Base-by-base conservation (phyloP, 2,329 filamentous ascomycete species). In the Fusarium sp. region DNA sequence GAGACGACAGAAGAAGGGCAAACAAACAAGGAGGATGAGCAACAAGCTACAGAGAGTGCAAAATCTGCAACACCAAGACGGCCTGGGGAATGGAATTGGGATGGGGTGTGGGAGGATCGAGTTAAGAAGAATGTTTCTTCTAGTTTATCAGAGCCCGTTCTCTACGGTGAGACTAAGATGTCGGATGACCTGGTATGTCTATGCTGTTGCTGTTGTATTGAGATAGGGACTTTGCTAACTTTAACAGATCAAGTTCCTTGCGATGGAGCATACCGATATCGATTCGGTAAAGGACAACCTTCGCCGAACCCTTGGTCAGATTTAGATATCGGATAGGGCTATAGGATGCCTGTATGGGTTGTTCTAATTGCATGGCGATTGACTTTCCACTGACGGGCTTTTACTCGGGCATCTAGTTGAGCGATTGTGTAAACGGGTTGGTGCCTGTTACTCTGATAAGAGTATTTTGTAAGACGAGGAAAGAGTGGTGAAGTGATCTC, bases 71-170 rank as follows among this genome's bases (percentile, higher is more conserved):
- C 69, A 1, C 50, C 69, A 9, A 65, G 70, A 37, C 60, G 60
- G 30, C 93, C 93, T 0, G 92, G 91, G 9, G 91, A 97, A 74
- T 98, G 95, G 95, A 97, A 97, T 77, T 98, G 95, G 95, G 93
- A 97, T 75, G 94, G 95, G 0, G 95, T 98, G 0, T 99, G 95
- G 95, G 93, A 97, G 77, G 91, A 94, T 69, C 87, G 95, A 57
- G 94, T 97, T 2, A 90, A 89, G 79, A 92, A 91, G 78, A 91
- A 91, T 19, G 88, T 98, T 44, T 87, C 90, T 52, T 85, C 87
- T 12, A 97, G 93, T 75, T 81, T 93, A 51, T 92, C 93, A 2
- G 95, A 98, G 71, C 83, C 89, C 3, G 90, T 93, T 7, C 81
- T 98, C 25, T 98, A 90, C 80, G 93, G 93, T 8, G 85, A 85